Base-by-base conservation (phyloP, 768 basidiomycete species). In the Pleurotus salmoneostramineus region DNA sequence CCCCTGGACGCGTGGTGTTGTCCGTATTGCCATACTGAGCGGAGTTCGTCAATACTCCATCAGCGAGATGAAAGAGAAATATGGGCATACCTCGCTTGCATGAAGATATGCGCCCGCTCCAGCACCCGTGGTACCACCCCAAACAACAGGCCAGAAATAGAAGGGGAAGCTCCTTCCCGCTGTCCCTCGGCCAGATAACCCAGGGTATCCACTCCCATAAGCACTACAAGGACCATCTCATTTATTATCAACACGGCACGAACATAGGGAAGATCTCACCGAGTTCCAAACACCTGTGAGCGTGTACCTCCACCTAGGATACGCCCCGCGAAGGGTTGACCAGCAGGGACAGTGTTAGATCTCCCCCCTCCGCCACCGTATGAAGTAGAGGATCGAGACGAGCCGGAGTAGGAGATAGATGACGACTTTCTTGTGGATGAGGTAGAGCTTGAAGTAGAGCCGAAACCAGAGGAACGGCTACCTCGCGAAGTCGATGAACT, bases 161-260 rank as follows among this genome's bases (percentile, higher is more conserved):
- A 84, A 88, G 0, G 87, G 87, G 64, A 89, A 88, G 2, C 74
- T 75, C 0, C 76, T 75, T 0, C 77, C 77, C 0, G 61, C 45
- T 14, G 84, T 81, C 11, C 84, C 83, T 3, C 74, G 73, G 5
- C 72, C 71, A 3, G 63, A 21, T 11, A 74, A 27, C 1, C 82
- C 81, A 36, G 85, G 85, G 63, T 88, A 87, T 2, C 87, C 86
- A 60, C 83, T 87, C 5, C 85, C 86, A 59, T 86, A 87, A 3
- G 64, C 59, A 33, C 84, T 87, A 56, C 45, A 42, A 35, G 48
- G 14, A 47, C 43, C 59, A 50, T 49, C 42, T 31, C 35, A 52
- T 56, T 6, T 68, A 46, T 58, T 31, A n/a, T 27, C 36, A 37
- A 4, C 12, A 46, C 14, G 11, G 51, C 1, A 42, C 37, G 44